Conservation (phyloP, 176 grass and related monocot genomes). For the Puya raimondii region DNA sequence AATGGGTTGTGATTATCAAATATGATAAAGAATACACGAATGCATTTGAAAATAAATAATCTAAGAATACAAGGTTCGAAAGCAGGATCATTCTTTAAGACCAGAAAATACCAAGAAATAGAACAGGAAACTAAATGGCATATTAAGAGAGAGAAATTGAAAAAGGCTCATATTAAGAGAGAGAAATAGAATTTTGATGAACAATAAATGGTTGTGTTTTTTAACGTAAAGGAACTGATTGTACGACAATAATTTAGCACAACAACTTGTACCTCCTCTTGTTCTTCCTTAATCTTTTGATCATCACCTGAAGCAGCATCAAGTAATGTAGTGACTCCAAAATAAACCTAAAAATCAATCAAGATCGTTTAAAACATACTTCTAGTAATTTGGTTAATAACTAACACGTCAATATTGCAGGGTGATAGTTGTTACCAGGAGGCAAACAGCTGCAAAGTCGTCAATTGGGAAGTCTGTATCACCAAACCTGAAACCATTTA, state of each 20-base stretch:
- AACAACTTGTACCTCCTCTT: slow-evolving; percentile 61
- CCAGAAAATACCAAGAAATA: no score
- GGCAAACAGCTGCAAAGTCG: slow-evolving; percentile 81
- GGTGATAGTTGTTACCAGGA: slow-evolving; percentile 53
- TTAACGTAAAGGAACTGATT: background rate
- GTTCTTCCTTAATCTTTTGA: slow-evolving; percentile 83
- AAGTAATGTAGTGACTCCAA: slow-evolving; percentile 87
- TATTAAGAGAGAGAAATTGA: no score
- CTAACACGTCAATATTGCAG: background rate
- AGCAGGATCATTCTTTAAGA: no score
- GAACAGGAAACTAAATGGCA: no score
- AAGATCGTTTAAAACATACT: slow-evolving; percentile 3
- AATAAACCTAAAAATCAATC: slow-evolving; percentile 65
- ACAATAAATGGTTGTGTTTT: no score
- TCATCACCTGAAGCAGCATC: slow-evolving; percentile 79
- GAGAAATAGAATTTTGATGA: no score
- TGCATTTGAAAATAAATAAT: no score
- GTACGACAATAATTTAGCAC: background rate
- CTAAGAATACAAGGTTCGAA: no score
- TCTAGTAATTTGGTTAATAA: background rate
- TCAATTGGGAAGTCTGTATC: slow-evolving; percentile 92
- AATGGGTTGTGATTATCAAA: no score
- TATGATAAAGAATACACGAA: no score
- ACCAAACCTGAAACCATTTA: slow-evolving; percentile 55
- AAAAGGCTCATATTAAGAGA: no score